These are phyloP conservation scores for Ambrosiella beaveri DNA, from an alignment of 2,329 filamentous ascomycete species.

Conservation along the genomic window DNA sequence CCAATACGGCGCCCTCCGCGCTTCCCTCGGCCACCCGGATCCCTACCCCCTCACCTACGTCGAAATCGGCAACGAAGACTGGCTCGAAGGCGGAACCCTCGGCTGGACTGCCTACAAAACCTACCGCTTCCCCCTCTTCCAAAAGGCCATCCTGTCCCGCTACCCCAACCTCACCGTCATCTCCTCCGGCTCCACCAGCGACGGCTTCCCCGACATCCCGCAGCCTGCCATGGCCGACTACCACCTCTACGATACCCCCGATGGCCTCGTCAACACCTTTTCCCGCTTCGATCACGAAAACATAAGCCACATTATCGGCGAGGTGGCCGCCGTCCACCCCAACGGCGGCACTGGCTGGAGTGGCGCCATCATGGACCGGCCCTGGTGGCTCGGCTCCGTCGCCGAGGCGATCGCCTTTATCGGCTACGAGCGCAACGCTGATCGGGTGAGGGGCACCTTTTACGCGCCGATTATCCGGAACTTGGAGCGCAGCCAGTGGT, in stretches of 20 bases:
- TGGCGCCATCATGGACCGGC: conserved; percentile 28
- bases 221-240: conserved; percentile 29
- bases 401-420: conserved; percentile 49
- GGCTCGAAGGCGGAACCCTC: conserved; percentile 31
- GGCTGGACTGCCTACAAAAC: conserved; percentile 33
- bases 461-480: conserved; percentile 30
- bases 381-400: conserved; percentile 43
- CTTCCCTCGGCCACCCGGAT: conserved; percentile 40
- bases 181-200: conserved; percentile 28
- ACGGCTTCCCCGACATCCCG: conserved; percentile 25
- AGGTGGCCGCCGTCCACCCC: conserved; percentile 33
- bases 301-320: conserved; percentile 25
- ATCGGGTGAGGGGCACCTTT: conserved; percentile 36
- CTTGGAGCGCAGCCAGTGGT: conserved; percentile 33
- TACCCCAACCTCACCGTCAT: conserved; percentile 43
- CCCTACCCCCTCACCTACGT: conserved; percentile 45
- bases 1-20: conserved; percentile 39
- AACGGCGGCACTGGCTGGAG: conserved; percentile 33
- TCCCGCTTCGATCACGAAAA: conserved; percentile 33
- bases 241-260: conserved; percentile 34
- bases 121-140: conserved; percentile 41
- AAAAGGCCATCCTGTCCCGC: conserved; percentile 36
- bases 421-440: conserved; percentile 46
- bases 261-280: conserved; percentile 32
- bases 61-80: conserved; percentile 53